Conservation (phyloP, 371 early-diverging fungal genomes). For the Parasitella parasitica region DNA sequence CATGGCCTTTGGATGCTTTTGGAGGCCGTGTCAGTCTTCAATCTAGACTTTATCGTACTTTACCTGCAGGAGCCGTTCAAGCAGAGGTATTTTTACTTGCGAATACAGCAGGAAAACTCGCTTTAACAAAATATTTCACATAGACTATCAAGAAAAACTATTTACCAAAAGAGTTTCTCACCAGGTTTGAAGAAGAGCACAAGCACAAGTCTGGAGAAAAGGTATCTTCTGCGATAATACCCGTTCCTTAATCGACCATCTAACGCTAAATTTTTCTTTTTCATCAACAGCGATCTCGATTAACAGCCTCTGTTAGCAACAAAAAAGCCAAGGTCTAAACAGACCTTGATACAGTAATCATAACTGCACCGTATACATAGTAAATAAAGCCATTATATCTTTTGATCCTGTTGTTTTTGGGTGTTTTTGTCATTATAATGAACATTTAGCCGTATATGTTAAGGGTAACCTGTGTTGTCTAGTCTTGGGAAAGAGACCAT, state of each 20-base stretch:
- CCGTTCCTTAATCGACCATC: too few species aligned
- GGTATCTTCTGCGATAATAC: not conserved
- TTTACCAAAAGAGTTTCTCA: conserved; percentile 31
- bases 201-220: conserved; percentile 22
- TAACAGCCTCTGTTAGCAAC: not conserved
- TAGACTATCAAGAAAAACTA: conserved; percentile 47
- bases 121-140: too few species aligned
- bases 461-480: too few species aligned
- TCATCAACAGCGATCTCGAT: not conserved
- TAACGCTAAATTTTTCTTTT: too few species aligned
- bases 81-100: conserved; percentile 41
- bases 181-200: conserved; percentile 15
- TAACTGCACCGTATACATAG: too few species aligned
- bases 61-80: conserved; percentile 40
- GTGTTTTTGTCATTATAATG: too few species aligned
- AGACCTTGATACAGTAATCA: not conserved
- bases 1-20: conserved; percentile 75
- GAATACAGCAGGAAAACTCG: too few species aligned
- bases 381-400: not conserved
- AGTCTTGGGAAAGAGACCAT: too few species aligned
- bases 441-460: too few species aligned
- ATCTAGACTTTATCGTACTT: conserved; percentile 54
- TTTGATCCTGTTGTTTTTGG: too few species aligned
- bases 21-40: conserved; percentile 63
- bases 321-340: conserved; percentile 6